phyloP scores from a whole-genome alignment of 305 asterid genomes.

The Andrographis paniculata region DNA sequence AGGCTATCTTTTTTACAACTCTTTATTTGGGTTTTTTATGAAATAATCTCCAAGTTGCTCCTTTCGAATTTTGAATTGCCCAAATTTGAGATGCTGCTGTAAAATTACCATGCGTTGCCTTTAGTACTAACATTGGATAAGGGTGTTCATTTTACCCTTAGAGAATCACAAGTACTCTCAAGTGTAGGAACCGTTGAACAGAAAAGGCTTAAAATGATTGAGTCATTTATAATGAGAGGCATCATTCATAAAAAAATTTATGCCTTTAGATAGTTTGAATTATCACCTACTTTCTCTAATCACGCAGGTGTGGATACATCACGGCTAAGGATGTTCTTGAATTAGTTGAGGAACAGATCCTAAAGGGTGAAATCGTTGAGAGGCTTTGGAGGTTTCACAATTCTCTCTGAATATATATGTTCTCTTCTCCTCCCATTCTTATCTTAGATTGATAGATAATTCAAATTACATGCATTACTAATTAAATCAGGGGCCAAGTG shows the following conservation, averaged over 20 bases:
- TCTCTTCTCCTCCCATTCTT: too few species aligned
- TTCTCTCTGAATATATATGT: too few species aligned
- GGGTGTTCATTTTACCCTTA: constrained; percentile 4
- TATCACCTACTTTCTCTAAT: constrained; percentile 7
- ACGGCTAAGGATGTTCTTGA: too few species aligned
- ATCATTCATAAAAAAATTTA: constrained; percentile 3
- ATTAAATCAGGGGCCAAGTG: too few species aligned
- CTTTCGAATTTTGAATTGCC: background rate
- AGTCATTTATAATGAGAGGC: constrained; percentile 9
- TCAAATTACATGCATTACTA: too few species aligned
- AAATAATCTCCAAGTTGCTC: constrained; percentile 1
- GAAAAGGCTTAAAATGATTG: constrained; percentile 4
- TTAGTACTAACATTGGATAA: background rate
- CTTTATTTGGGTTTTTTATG: background rate
- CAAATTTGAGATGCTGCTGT: constrained; percentile 2
- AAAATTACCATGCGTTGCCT: background rate
- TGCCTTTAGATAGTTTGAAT: background rate
- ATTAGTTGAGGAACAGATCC: too few species aligned
- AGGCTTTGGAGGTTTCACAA: too few species aligned
- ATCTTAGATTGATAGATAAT: too few species aligned
- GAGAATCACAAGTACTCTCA: constrained; percentile 10
- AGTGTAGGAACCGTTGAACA: too few species aligned
- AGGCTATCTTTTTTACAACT: background rate
- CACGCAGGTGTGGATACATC: too few species aligned
- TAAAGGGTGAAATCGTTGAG: too few species aligned